phyloP scores from a whole-genome alignment of 116 monocot genomes.

The Posidonia oceanica region DNA sequence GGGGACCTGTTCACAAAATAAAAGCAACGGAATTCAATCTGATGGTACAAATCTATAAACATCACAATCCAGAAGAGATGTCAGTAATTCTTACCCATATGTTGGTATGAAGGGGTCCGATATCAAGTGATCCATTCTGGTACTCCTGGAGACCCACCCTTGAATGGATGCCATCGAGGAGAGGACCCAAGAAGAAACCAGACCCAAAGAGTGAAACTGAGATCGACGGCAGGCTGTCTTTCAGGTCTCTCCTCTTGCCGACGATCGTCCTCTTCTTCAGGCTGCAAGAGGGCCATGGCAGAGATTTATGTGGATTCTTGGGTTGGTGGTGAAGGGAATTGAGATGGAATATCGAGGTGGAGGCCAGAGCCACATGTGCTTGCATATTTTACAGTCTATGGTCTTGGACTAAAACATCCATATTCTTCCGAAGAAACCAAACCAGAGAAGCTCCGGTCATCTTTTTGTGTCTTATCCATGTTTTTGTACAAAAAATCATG shows the following conservation, averaged over 20 bases:
- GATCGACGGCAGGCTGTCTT: slow-evolving; percentile 27
- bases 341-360: background rate
- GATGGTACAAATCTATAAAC: background rate
- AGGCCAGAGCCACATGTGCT: background rate
- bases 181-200: slow-evolving; percentile 55
- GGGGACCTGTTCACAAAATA: slow-evolving; percentile 32
- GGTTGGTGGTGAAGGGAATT: background rate
- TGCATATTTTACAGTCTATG: too few species aligned
- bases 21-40: background rate
- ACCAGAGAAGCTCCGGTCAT: too few species aligned
- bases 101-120: slow-evolving; percentile 65
- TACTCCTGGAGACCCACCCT: slow-evolving; percentile 42
- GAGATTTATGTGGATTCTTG: background rate
- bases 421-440: too few species aligned
- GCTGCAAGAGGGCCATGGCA: background rate
- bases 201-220: slow-evolving; percentile 45
- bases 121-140: slow-evolving; percentile 46
- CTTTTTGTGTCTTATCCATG: too few species aligned
- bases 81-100: slow-evolving; percentile 27
- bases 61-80: background rate
- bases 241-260: background rate
- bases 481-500: too few species aligned
- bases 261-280: background rate
- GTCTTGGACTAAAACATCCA: too few species aligned
- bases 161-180: slow-evolving; percentile 63